Base-by-base conservation (phyloP, 805 yeast genomes). In the Blastobotrys americana region DNA sequence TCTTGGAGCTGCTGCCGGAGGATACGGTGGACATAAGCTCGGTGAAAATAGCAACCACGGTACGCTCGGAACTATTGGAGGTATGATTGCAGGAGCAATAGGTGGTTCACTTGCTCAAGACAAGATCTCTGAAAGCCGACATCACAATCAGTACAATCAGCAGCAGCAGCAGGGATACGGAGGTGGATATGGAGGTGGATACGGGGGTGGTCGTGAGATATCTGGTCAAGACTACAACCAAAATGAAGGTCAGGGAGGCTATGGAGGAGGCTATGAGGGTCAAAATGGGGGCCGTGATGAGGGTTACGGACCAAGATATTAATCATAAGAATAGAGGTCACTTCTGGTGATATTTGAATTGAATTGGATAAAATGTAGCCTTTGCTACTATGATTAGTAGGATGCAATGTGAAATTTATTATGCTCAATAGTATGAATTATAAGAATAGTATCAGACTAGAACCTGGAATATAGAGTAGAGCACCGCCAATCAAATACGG, bases 1-100 rank as follows among this genome's bases (percentile, higher is more conserved):
- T 16, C 35, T 41, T 4, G 50, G 50, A 16, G 50, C 45, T n/a
- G 40, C 41, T 15, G 50, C 50, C 8, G 50, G 50, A 21, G 50
- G 47, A 28, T 39, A 43, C 25, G 43, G 33, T 13, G 50, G 50
- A 18, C 39, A 47, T 42, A 43, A 36, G 41, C 19, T 44, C 3
- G 43, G 44, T 10, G 33, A 36, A 22, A 34, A 20, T 34, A 13
- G 16, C 20, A 46, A 42, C 33, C 45, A 38, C 35, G 40, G 41
- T 35, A 31, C 13, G 15, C 25, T 47, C 18, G 47, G 47, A 18
- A 44, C 47, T 28, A 21, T 47, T 20, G 50, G 50, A 4, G 50
- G 50, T 13, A 38, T 42, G 13, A 39, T 44, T 27, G 43, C 44
- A n/a, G 50, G 50, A 15, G 50, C 47, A 20, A 18, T 47, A 22